These are phyloP conservation scores for Leucocoprinus birnbaumii DNA, from an alignment of 768 basidiomycete species.

Conservation along the genomic window DNA sequence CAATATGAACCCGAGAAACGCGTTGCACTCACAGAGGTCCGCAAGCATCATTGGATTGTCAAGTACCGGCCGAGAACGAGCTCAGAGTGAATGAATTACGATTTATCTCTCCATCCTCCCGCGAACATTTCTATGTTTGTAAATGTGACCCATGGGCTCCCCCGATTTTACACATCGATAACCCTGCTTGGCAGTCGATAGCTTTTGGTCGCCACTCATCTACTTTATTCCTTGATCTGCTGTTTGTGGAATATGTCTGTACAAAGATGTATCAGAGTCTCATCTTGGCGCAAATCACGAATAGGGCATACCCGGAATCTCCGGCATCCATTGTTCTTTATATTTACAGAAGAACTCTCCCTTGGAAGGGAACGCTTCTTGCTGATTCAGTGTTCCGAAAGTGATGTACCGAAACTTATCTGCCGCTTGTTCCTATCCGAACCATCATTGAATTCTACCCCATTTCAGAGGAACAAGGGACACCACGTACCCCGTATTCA, in stretches of 20 bases:
- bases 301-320: conserved; percentile 15
- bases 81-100: conserved; percentile 8
- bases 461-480: not conserved
- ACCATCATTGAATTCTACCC: not conserved
- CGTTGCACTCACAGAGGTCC: conserved; percentile 69
- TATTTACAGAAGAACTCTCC: conserved; percentile 19
- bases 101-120: too few relatives aligned
- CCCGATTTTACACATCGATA: too few relatives aligned
- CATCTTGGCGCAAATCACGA: not conserved
- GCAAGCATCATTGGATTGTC: conserved; percentile 84
- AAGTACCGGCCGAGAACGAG: conserved; percentile 52
- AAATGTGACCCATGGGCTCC: too few relatives aligned
- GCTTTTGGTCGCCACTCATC: too few relatives aligned
- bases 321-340: conserved; percentile 15
- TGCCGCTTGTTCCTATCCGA: conserved; percentile 14
- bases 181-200: too few relatives aligned
- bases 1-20: conserved; percentile 79
- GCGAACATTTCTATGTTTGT: too few relatives aligned
- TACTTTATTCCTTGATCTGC: conserved; percentile 16
- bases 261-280: not conserved
- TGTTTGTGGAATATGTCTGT: conserved; percentile 17
- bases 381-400: conserved; percentile 16
- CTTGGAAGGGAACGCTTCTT: conserved; percentile 13
- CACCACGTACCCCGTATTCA: conserved; percentile 15
- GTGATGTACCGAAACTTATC: conserved; percentile 15